Percentiles rank a stretch among this genome's conserved stretches.
These are phyloP conservation scores for Penicillium sp. DNA, from an alignment of 2,329 filamentous ascomycete genomes.

Conservation along the genomic window DNA sequence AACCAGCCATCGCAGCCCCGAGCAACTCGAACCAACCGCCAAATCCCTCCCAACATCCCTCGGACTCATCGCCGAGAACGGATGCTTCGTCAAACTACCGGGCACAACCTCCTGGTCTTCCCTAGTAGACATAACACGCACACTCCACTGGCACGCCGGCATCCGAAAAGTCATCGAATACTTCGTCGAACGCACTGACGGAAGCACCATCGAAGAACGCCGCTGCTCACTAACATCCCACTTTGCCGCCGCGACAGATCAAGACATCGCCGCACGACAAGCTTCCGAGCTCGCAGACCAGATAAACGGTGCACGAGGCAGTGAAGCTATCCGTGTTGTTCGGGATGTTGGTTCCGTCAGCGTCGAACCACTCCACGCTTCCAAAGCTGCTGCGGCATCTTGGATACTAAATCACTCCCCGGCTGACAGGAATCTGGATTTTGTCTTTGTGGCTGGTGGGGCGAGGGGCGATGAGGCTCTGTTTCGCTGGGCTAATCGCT, in stretches of 20 bases:
- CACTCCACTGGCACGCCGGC: slow-evolving; percentile 77
- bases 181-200: slow-evolving; percentile 85
- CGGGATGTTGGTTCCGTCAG: slow-evolving; percentile 78
- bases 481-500: slow-evolving; percentile 88
- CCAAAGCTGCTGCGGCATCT: slow-evolving; percentile 79
- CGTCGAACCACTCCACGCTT: slow-evolving; percentile 83
- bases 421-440: slow-evolving; percentile 66
- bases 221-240: slow-evolving; percentile 87
- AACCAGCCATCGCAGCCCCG: slow-evolving; percentile 82
- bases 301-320: slow-evolving; percentile 88
- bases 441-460: slow-evolving; percentile 85
- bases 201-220: slow-evolving; percentile 81
- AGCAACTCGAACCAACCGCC: slow-evolving; percentile 83
- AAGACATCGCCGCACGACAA: slow-evolving; percentile 74
- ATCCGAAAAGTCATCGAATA: slow-evolving; percentile 83
- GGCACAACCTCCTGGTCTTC: slow-evolving; percentile 71
- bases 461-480: slow-evolving; percentile 88
- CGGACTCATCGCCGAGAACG: slow-evolving; percentile 90
- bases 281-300: slow-evolving; percentile 88
- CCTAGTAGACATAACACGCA: slow-evolving; percentile 72
- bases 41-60: slow-evolving; percentile 68
- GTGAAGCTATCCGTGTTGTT: slow-evolving; percentile 79
- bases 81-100: slow-evolving; percentile 78
- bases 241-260: slow-evolving; percentile 78
- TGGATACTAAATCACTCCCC: slow-evolving; percentile 69